phyloP scores from a whole-genome alignment of 129 eudicot species.

The Silybum marianum region DNA sequence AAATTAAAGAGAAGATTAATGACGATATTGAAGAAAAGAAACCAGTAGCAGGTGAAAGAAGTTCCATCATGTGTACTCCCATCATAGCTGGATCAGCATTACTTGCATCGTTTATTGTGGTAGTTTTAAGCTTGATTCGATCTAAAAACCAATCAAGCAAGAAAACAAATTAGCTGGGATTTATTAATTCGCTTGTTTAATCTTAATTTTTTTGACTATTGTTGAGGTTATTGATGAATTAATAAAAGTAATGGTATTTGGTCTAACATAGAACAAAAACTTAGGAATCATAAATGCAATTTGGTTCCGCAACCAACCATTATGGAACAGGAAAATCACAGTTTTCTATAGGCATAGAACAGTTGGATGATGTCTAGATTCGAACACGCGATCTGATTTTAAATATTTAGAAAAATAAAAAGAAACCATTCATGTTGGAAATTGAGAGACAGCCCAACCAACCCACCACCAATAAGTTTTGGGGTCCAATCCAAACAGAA shows the following conservation, averaged over 20 bases:
- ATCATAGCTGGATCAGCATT: constrained; percentile 72
- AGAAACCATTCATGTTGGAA: neutral
- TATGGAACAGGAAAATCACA: neutral
- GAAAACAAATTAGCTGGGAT: constrained; percentile 29
- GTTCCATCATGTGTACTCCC: constrained; percentile 38
- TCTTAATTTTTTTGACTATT: neutral
- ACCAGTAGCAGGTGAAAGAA: constrained; percentile 21
- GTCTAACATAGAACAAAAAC: neutral
- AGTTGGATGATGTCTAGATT: neutral
- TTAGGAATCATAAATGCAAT: neutral
- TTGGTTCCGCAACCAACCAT: neutral
- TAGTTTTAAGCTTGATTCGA: constrained; percentile 48
- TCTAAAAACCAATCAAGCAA: constrained; percentile 42
- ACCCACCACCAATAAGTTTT: neutral
- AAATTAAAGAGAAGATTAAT: neutral
- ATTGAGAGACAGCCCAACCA: neutral
- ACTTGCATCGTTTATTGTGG: constrained; percentile 53
- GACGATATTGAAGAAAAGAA: constrained; percentile 13
- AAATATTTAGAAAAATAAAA: too few species aligned
- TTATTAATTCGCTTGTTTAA: neutral
- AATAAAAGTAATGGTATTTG: neutral
- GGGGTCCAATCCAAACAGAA: neutral
- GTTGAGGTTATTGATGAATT: neutral
- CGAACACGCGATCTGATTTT: neutral
- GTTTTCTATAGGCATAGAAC: neutral